A percentile compares a stretch with the other conserved stretches of the same genome.
These are phyloP conservation scores for Nigrograna mackinnonii DNA, from an alignment of 2,329 filamentous ascomycete genomes.

Conservation along the genomic window DNA sequence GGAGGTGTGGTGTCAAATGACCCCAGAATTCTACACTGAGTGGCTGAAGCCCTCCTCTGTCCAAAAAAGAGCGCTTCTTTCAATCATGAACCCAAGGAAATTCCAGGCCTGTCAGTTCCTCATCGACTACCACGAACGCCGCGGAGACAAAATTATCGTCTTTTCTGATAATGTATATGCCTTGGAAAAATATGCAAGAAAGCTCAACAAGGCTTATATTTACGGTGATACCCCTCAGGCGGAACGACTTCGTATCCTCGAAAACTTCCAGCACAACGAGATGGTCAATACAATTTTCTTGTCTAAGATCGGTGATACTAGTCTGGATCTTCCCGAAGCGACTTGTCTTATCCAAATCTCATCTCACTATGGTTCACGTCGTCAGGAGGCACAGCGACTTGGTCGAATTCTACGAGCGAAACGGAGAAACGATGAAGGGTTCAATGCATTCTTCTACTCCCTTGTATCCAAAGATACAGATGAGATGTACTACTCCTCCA, in stretches of 20 bases:
- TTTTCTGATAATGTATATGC: slow-evolving; percentile 98
- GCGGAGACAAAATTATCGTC: slow-evolving; percentile 97
- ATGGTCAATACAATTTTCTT: slow-evolving; percentile 90
- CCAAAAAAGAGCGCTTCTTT: slow-evolving; percentile 71
- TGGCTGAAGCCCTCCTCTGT: slow-evolving; percentile 72
- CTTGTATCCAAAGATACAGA: slow-evolving; percentile 96
- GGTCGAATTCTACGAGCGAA: slow-evolving; percentile 95
- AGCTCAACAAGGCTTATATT: slow-evolving; percentile 85
- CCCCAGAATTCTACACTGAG: slow-evolving; percentile 95
- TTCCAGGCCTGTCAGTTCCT: slow-evolving; percentile 97
- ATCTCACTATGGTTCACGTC: slow-evolving; percentile 93
- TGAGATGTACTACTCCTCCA: slow-evolving; percentile 97
- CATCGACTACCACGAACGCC: slow-evolving; percentile 95
- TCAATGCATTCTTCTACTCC: slow-evolving; percentile 99
- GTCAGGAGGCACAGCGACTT: slow-evolving; percentile 92
- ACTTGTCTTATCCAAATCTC: slow-evolving; percentile 98
- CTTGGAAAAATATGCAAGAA: slow-evolving; percentile 80
- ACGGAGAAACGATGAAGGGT: slow-evolving; percentile 93
- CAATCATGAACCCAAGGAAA: slow-evolving; percentile 97
- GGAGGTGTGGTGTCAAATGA: slow-evolving; percentile 99
- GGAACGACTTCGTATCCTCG: slow-evolving; percentile 83
- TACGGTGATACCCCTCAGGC: slow-evolving; percentile 85
- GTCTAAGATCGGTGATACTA: slow-evolving; percentile 97
- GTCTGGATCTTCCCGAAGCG: slow-evolving; percentile 93
- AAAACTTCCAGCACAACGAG: slow-evolving; percentile 94